Evolutionary conservation across 2,329 filamentous ascomycete species (phyloP).

Genomic region (Salinomyces thailandicus): DNA sequence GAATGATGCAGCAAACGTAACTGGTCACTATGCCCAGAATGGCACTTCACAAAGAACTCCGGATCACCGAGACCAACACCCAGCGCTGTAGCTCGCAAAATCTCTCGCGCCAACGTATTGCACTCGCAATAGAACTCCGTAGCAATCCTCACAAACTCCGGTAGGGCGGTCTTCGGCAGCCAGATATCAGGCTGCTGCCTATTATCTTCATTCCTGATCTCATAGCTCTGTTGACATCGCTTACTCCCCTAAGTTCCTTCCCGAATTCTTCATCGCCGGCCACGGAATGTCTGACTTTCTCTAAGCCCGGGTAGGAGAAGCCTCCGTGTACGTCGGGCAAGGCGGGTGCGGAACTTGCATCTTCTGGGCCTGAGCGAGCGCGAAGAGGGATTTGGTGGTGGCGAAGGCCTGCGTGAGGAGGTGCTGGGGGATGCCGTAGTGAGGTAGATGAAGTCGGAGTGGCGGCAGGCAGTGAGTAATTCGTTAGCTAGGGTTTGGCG

Average conservation of each 20-base stretch:
- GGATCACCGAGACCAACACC: slow-evolving; percentile 24
- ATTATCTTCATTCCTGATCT: slow-evolving; percentile 37
- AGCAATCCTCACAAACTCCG: slow-evolving; percentile 27
- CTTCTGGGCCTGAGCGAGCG: slow-evolving; percentile 26
- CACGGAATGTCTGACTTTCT: slow-evolving; percentile 24
- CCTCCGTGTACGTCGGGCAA: slow-evolving; percentile 31
- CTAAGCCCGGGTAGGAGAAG: slow-evolving; percentile 29
- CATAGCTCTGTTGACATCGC: slow-evolving; percentile 31
- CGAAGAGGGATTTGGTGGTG: slow-evolving; percentile 29
- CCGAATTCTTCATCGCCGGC: slow-evolving; percentile 8
- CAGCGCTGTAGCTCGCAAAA: slow-evolving; percentile 20
- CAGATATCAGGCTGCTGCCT: slow-evolving; percentile 37
- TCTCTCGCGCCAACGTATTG: slow-evolving; percentile 19
- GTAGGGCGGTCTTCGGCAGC: slow-evolving; percentile 32
- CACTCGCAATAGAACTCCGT: slow-evolving; percentile 26
- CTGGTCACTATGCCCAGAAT: slow-evolving; percentile 16
- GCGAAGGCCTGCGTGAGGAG: slow-evolving; percentile 20
- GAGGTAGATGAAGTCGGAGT: slow-evolving; percentile 34
- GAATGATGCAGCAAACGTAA: slow-evolving; percentile 31
- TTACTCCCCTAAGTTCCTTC: slow-evolving; percentile 8
- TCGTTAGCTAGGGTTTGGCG: slow-evolving; percentile 17
- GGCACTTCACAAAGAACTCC: slow-evolving; percentile 11
- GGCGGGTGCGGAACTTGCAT: slow-evolving; percentile 31
- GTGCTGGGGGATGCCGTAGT: slow-evolving; percentile 26
- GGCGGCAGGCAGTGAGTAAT: slow-evolving; percentile 30